Evolutionary conservation across 805 yeast genomes (phyloP), one percentile per base, ranked within the genome.

Genomic region (Cyberlindnera veronae): DNA sequence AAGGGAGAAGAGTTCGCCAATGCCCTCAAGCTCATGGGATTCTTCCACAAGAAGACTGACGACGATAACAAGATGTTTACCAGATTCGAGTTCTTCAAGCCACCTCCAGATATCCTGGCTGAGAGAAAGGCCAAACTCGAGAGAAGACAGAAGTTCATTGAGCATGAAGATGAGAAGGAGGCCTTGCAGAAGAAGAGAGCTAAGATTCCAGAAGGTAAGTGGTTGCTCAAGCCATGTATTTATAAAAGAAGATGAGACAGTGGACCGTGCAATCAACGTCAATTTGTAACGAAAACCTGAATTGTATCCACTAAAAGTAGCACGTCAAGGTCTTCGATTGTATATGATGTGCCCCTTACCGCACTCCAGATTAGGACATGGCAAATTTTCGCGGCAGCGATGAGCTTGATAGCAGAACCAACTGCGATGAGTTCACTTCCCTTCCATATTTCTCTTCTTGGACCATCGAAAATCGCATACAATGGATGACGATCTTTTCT

Each of bases 221-320:
- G 95, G 95, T 66, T 91, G 44, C 70, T 93, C 50, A 93, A 91
- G 61, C 99, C 99, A 3, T 93, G 99, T 66, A 86, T 93, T 45
- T 93, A 93, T 64, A 93, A 93, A 61, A 76, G 95, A 66, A 75
- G 96, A 52, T 86, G 59, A 56, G 28, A 26, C 27, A 18, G 24
- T 22, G 11, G 11, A 8, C 24, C 24, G 11, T 22, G 24, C 10
- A 11, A 8, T 22, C 8, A 22, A 11, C 24, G 24, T 24, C 5
- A 7, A 5, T 24, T 7, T 24, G 28, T 24, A 24, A 12, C n/a
- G 5, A 24, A 8, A 12, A 24, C 5, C n/a, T 8, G 28, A 24
- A 24, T 6, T n/a, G n/a, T n/a, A n/a, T n/a, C n/a, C n/a, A n/a
- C n/a, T n/a, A n/a, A n/a, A n/a, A n/a, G n/a, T n/a, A n/a, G n/a